Percentiles rank a stretch among this genome's conserved stretches.
These are phyloP conservation scores for Eimeria mitis DNA, from an alignment of 169 alveolate species.

Conservation along the genomic window DNA sequence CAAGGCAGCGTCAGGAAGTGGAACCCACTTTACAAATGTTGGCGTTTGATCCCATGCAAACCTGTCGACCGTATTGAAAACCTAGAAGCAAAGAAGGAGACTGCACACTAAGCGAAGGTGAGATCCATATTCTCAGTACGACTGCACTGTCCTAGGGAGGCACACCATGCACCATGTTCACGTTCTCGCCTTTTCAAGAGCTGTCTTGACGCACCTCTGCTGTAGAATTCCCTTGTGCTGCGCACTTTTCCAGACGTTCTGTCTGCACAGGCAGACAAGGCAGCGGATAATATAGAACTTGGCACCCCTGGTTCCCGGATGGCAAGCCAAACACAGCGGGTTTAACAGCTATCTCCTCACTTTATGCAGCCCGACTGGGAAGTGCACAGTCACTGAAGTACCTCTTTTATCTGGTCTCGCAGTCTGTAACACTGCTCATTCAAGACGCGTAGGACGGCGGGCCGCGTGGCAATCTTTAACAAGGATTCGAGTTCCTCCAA, in stretches of 20 bases:
- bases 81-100: background rate
- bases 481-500: conserved; percentile 54
- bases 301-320: background rate
- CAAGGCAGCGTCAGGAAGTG: background rate
- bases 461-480: conserved; percentile 11
- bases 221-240: conserved; percentile 3
- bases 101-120: background rate
- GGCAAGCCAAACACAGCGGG: background rate
- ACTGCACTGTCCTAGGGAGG: background rate
- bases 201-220: conserved; percentile 21
- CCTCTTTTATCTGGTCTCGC: conserved; percentile 53
- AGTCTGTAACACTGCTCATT: conserved; percentile 34
- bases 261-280: background rate
- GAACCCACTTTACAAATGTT: conserved; percentile 50
- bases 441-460: conserved; percentile 2
- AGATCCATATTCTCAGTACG: background rate
- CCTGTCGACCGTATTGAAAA: conserved; percentile 44
- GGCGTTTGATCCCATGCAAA: conserved; percentile 69
- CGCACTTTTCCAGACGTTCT: conserved; percentile 17
- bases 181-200: background rate
- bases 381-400: background rate
- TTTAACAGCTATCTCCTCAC: background rate
- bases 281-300: background rate
- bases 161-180: background rate
- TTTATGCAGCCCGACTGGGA: background rate